phyloP scores from a whole-genome alignment of 2,329 filamentous ascomycete genomes.

The Zalaria sp. region DNA sequence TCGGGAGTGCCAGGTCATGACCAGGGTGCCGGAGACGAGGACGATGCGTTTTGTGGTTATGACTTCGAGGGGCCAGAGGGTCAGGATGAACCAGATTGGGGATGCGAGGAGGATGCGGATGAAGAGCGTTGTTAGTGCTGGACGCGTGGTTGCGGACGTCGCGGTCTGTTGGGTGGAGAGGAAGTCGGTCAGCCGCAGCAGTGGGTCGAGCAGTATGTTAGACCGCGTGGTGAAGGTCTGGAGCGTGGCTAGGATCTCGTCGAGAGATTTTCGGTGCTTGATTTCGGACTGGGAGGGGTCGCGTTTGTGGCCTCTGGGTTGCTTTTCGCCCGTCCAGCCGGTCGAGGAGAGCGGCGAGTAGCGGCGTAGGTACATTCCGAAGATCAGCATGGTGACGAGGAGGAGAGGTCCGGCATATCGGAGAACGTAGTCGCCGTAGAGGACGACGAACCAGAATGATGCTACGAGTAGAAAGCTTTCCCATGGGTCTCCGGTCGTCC shows the following conservation, averaged over 20 bases:
- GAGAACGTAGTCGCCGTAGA: slow-evolving; percentile 78
- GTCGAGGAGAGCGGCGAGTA: slow-evolving; percentile 86
- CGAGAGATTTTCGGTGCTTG: slow-evolving; percentile 74
- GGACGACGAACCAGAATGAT: slow-evolving; percentile 68
- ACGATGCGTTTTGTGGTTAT: slow-evolving; percentile 77
- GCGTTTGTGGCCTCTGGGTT: slow-evolving; percentile 37
- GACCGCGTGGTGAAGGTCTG: slow-evolving; percentile 83
- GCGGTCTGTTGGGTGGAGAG: slow-evolving; percentile 71
- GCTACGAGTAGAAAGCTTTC: slow-evolving; percentile 86
- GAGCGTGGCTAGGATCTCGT: slow-evolving; percentile 91
- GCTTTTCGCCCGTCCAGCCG: slow-evolving; percentile 54
- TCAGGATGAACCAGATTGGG: slow-evolving; percentile 74
- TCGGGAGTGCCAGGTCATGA: slow-evolving; percentile 83
- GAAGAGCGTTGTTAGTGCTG: slow-evolving; percentile 78
- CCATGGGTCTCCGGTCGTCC: slow-evolving; percentile 90
- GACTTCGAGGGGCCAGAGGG: slow-evolving; percentile 67
- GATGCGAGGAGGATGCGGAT: slow-evolving; percentile 78
- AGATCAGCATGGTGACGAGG: slow-evolving; percentile 63
- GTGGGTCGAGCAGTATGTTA: slow-evolving; percentile 80
- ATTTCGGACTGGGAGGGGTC: slow-evolving; percentile 45
- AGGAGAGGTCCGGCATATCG: slow-evolving; percentile 72
- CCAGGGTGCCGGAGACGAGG: slow-evolving; percentile 71
- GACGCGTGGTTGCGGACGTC: slow-evolving; percentile 80
- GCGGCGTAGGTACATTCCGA: slow-evolving; percentile 81
- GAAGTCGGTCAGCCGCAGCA: slow-evolving; percentile 82